Evolutionary conservation across 179 eudicot genomes (phyloP).

Genomic region (Dionaea muscipula): DNA sequence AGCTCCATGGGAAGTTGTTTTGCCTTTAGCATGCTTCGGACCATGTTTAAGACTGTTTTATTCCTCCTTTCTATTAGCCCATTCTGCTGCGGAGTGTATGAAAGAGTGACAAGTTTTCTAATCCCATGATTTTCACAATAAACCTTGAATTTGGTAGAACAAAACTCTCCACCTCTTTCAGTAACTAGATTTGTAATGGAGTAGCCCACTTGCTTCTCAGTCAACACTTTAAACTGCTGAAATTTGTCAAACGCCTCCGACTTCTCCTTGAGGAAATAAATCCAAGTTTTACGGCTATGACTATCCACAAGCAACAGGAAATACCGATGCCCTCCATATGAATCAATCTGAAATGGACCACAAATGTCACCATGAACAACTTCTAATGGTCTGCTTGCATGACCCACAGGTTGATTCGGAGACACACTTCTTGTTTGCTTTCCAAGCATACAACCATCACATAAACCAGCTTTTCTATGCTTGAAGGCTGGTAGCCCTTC

Average conservation of each 20-base stretch:
- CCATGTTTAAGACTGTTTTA: too few relatives aligned
- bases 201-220: neutral
- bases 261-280: too few relatives aligned
- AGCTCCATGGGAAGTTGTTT: too few relatives aligned
- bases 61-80: neutral
- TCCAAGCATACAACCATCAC: neutral
- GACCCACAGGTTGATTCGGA: neutral
- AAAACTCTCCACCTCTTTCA: neutral
- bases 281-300: neutral
- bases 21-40: too few relatives aligned
- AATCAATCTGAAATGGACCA: neutral
- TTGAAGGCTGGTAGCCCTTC: neutral
- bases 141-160: neutral
- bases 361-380: neutral
- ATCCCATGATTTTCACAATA: too few relatives aligned
- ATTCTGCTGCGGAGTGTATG: neutral
- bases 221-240: neutral
- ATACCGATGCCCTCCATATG: neutral
- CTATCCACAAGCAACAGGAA: neutral
- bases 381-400: neutral
- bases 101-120: too few relatives aligned
- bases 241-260: neutral
- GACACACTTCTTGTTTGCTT: constrained; percentile 1
- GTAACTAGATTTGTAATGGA: neutral
- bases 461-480: neutral